Evolutionary conservation across 2,329 filamentous ascomycete species (phyloP), one percentile per base, ranked within the genome.

Genomic region (Colletotrichum falcatum): DNA sequence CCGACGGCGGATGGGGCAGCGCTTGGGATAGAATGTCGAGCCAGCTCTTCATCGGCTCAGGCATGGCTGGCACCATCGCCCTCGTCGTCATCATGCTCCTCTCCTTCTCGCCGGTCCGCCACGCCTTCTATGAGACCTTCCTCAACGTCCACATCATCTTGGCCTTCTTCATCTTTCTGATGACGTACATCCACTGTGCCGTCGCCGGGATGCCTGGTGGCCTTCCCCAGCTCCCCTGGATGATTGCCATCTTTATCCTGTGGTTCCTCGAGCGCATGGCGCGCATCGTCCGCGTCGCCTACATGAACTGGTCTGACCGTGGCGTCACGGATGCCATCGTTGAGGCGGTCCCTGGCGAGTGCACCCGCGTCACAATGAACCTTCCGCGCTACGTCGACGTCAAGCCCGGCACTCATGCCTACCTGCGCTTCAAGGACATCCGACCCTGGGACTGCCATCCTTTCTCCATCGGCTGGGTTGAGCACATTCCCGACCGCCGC

Each of bases 81-180:
- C 88, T 97, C 78, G 75, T 88, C 49, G 78, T 92, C 54, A 84
- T 98, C 55, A 77, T 92, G 64, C 76, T 97, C 61, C 84, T 91
- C 35, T 91, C 94, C 12, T 83, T 92, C 64, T 95, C 94, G 2
- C 92, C 94, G 0, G 78, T 99, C 61, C 91, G 96, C 72, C 95
- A 98, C 80, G 94, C 95, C 48, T 98, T 97, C 79, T 99, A 99
- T 83, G 96, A 99, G 83, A 97, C 94, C 1, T 99, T 99, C 83
- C 87, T 98, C 75, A 94, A 93, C 78, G 82, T 92, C 37, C 96
- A 98, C 82, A 94, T 97, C 75, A 80, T 93, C 46, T 83, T 97
- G 61, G 94, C 91, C 48, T 80, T 91, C 44, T 78, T 93, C 64
- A 84, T 86, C 58, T 88, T 98, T 61, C 84, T 88, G 66, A 91